These are phyloP conservation scores for Silene conica DNA, from an alignment of 148 eudicot species.

Conservation along the genomic window DNA sequence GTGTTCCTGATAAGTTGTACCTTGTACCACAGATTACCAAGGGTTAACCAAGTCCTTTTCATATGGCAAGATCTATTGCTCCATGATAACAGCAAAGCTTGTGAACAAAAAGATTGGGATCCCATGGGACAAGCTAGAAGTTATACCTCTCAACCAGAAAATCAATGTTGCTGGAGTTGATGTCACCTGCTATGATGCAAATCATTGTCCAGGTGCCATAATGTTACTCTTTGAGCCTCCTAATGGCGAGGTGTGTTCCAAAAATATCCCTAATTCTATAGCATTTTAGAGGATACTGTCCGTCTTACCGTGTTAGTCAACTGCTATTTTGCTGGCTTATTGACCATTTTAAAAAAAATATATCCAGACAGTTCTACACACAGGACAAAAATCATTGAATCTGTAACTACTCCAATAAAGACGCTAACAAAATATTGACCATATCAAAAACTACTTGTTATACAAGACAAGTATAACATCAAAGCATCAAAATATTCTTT, in stretches of 20 bases:
- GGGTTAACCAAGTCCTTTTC: conserved; percentile 82
- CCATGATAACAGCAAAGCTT: conserved; percentile 82
- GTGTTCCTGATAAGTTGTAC: conserved; percentile 10
- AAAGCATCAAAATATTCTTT: no score
- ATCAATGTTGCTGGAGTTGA: conserved; percentile 62
- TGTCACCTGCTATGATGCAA: conserved; percentile 94
- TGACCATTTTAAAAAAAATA: conserved; percentile 18
- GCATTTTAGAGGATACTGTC: neutral
- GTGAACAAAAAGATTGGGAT: conserved; percentile 78
- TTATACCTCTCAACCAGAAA: conserved; percentile 74
- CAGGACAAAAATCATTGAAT: no score
- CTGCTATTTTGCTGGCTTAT: conserved; percentile 11
- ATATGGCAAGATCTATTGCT: conserved; percentile 86
- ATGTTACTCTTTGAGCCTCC: conserved; percentile 86
- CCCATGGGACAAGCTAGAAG: conserved; percentile 66
- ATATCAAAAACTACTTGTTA: no score
- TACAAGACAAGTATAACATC: no score
- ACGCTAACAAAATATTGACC: no score
- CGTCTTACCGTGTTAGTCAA: neutral
- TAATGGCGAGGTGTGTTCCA: conserved; percentile 70
- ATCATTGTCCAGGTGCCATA: conserved; percentile 93
- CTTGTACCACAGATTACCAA: conserved; percentile 65
- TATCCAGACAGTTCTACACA: conserved; percentile 82
- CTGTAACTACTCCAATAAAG: no score
- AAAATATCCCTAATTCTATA: neutral